phyloP scores from a whole-genome alignment of 1,139 yeast species.

The Suhomyces coccinellae region DNA sequence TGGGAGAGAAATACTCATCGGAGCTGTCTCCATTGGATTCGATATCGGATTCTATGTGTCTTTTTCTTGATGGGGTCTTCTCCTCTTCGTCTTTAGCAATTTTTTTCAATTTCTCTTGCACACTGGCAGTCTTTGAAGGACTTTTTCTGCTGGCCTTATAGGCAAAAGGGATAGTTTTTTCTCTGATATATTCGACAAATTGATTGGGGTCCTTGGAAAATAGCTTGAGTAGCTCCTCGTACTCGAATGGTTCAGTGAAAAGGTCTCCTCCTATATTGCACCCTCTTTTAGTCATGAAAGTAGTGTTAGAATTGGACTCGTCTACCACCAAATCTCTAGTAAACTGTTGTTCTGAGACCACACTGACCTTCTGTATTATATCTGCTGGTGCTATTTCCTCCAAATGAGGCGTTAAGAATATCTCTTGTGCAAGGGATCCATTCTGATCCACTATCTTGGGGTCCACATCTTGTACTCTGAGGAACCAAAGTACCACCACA shows the following conservation, averaged over 20 bases:
- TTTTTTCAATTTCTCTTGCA: slow-evolving; percentile 11
- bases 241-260: slow-evolving; percentile 39
- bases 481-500: slow-evolving; percentile 39
- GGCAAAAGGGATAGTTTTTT: slow-evolving; percentile 27
- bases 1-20: slow-evolving; percentile 6
- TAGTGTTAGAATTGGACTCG: slow-evolving; percentile 27
- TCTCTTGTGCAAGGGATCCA: slow-evolving; percentile 22
- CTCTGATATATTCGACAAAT: slow-evolving; percentile 24
- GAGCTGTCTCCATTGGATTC: slow-evolving; percentile 1
- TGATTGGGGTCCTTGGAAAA: slow-evolving; percentile 26
- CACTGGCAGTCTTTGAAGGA: slow-evolving; percentile 4
- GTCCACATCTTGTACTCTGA: slow-evolving; percentile 26
- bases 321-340: slow-evolving; percentile 26
- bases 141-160: slow-evolving; percentile 15
- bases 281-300: slow-evolving; percentile 42
- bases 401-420: slow-evolving; percentile 43
- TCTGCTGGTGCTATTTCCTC: slow-evolving; percentile 33
- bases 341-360: slow-evolving; percentile 31
- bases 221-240: slow-evolving; percentile 25
- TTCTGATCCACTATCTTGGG: neutral
- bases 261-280: slow-evolving; percentile 33
- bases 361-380: slow-evolving; percentile 34
- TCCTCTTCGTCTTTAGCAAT: slow-evolving; percentile 1
- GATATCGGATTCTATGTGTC: slow-evolving; percentile 2
- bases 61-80: neutral